Evolutionary conservation across 2,329 filamentous ascomycete species (phyloP).

Genomic region (Botryotinia convoluta): DNA sequence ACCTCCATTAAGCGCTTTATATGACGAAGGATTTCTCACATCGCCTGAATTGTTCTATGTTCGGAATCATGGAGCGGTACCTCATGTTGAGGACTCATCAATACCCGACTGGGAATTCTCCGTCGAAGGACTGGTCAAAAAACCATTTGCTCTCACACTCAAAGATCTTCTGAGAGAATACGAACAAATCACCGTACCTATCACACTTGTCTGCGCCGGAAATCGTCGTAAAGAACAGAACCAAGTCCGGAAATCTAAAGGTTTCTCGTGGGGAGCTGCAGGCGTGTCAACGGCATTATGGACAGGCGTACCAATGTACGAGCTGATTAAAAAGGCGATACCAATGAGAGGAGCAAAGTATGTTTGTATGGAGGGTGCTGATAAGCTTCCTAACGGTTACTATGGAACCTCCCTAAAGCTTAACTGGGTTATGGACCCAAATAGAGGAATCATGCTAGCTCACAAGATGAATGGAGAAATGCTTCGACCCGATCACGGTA

Average conservation of each 20-base stretch:
- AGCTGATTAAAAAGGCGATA: slow-evolving; percentile 66
- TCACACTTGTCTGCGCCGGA: slow-evolving; percentile 88
- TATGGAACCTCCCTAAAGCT: slow-evolving; percentile 88
- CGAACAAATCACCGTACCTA: slow-evolving; percentile 78
- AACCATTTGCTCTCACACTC: slow-evolving; percentile 69
- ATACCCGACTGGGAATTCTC: slow-evolving; percentile 78
- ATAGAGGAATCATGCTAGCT: slow-evolving; percentile 80
- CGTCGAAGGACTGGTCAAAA: slow-evolving; percentile 79
- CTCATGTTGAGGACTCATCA: slow-evolving; percentile 67
- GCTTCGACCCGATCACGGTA: slow-evolving; percentile 80
- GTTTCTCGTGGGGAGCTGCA: slow-evolving; percentile 90
- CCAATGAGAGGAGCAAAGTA: slow-evolving; percentile 72
- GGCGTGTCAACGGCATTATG: slow-evolving; percentile 85
- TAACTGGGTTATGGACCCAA: slow-evolving; percentile 82
- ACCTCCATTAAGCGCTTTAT: slow-evolving; percentile 74
- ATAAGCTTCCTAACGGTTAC: slow-evolving; percentile 81
- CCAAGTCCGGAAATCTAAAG: slow-evolving; percentile 83
- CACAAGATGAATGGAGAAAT: slow-evolving; percentile 87
- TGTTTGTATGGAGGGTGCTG: slow-evolving; percentile 88
- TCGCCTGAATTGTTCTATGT: slow-evolving; percentile 89
- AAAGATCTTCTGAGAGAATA: slow-evolving; percentile 70
- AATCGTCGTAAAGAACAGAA: slow-evolving; percentile 94
- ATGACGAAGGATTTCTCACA: slow-evolving; percentile 78
- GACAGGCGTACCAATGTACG: slow-evolving; percentile 75
- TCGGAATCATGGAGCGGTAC: slow-evolving; percentile 83